These are phyloP conservation scores for Eucalyptus pauciflora DNA, from an alignment of 345 rosid genomes.

Conservation along the genomic window DNA sequence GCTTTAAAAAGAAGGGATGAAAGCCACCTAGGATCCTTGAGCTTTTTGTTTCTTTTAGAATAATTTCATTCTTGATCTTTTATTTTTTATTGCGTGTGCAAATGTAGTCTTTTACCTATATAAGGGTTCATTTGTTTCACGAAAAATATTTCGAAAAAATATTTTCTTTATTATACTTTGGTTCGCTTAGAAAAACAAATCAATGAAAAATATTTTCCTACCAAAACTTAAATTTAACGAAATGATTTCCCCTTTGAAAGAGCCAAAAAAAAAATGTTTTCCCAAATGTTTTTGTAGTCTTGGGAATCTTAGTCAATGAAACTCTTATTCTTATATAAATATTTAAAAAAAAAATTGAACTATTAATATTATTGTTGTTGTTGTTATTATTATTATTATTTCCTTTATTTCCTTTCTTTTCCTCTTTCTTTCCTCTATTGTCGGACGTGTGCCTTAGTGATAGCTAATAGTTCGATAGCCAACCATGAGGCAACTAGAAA, in stretches of 20 bases:
- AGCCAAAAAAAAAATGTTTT: fast-evolving
- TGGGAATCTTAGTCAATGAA: no score
- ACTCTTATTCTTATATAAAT: no score
- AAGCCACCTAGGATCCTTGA: neutral
- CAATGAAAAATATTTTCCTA: no score
- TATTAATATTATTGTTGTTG: fast-evolving
- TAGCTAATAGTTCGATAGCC: fast-evolving
- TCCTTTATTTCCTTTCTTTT: no score
- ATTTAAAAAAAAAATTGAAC: fast-evolving
- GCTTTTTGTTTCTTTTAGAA: neutral
- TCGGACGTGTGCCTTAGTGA: fast-evolving
- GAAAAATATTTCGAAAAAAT: fast-evolving
- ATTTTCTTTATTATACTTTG: no score
- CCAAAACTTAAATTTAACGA: no score
- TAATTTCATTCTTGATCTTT: neutral
- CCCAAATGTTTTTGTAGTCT: no score
- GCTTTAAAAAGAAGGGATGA: fast-evolving
- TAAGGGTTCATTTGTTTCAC: no score
- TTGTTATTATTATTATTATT: no score
- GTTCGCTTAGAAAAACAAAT: no score
- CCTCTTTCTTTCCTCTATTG: fast-evolving
- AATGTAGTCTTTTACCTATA: neutral
- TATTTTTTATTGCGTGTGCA: neutral
- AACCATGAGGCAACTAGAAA: no score
- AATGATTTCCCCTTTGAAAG: no score